Percentiles rank a stretch among this genome's conserved stretches.
Evolutionary conservation across 371 early-diverging fungal species (phyloP).

Genomic region (Mortierella sp.): DNA sequence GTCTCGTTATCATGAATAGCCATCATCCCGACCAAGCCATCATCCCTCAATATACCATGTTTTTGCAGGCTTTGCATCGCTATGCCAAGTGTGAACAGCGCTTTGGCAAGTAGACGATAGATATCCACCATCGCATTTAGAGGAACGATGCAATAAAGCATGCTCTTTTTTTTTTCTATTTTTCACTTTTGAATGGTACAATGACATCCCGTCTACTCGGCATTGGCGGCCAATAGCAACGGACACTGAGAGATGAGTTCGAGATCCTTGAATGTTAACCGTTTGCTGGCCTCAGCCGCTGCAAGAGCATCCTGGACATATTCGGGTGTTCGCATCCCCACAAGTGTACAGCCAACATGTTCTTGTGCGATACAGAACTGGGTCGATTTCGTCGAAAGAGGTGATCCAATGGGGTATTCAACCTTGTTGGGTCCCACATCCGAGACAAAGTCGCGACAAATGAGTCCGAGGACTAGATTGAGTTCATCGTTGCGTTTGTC

Average conservation of each 20-base stretch:
- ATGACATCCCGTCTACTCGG: conserved; percentile 1
- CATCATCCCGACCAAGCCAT: conserved; percentile 47
- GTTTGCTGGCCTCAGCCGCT: conserved; percentile 34
- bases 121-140: not conserved
- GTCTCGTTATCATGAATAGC: conserved; percentile 21
- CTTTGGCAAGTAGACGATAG: conserved; percentile 55
- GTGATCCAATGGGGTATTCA: conserved; percentile 57
- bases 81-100: conserved; percentile 66
- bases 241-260: conserved; percentile 43
- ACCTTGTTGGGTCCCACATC: conserved; percentile 39
- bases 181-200: not conserved
- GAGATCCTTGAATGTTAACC: conserved; percentile 23
- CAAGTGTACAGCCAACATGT: conserved; percentile 74
- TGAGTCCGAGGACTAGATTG: conserved; percentile 67
- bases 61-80: conserved; percentile 58
- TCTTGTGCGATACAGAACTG: conserved; percentile 62
- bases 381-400: conserved; percentile 65
- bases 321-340: conserved; percentile 72
- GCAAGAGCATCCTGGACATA: conserved; percentile 72
- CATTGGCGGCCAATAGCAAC: conserved; percentile 22
- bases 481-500: conserved; percentile 74
- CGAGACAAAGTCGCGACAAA: conserved; percentile 58
- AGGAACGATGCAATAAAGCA: too few relatives aligned
- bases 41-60: conserved; percentile 57
- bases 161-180: not conserved